phyloP scores from a whole-genome alignment of 2,329 filamentous ascomycete species.

The Podosphaera fusca region DNA sequence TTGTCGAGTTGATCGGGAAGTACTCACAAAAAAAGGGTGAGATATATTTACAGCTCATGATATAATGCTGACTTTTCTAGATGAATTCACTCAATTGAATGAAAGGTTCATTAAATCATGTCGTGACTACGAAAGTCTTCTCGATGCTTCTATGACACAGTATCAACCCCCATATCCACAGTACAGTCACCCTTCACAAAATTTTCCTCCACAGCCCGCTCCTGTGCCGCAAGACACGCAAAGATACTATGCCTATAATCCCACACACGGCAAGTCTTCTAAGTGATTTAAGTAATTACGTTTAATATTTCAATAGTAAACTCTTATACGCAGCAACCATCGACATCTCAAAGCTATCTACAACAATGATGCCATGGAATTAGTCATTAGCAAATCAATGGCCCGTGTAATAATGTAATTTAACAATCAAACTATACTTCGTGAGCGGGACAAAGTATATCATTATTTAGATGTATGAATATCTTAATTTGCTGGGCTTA shows the following conservation, averaged over 20 bases:
- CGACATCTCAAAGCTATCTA: slow-evolving; percentile 31
- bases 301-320: slow-evolving; percentile 9
- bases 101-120: slow-evolving; percentile 99
- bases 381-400: background rate
- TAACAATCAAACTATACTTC: background rate
- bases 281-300: background rate
- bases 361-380: slow-evolving; percentile 29
- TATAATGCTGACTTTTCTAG: slow-evolving; percentile 22
- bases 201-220: slow-evolving; percentile 19
- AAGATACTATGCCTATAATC: slow-evolving; percentile 41
- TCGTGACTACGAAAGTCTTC: slow-evolving; percentile 82
- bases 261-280: slow-evolving; percentile 16
- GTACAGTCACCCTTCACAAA: slow-evolving; percentile 27
- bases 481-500: no score
- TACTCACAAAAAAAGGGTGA: slow-evolving; percentile 97
- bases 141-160: slow-evolving; percentile 92
- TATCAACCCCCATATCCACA: slow-evolving; percentile 53
- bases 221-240: slow-evolving; percentile 33
- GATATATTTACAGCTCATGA: slow-evolving; percentile 2
- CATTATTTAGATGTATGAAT: no score
- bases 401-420: background rate
- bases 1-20: slow-evolving; percentile 95
- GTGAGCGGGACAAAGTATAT: background rate
- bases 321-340: slow-evolving; percentile 24
- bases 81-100: slow-evolving; percentile 95